Percentiles rank a stretch among this genome's conserved stretches.
These are phyloP conservation scores for Lentinula novae-zelandiae DNA, from an alignment of 1,284 basidiomycete species.

Conservation along the genomic window DNA sequence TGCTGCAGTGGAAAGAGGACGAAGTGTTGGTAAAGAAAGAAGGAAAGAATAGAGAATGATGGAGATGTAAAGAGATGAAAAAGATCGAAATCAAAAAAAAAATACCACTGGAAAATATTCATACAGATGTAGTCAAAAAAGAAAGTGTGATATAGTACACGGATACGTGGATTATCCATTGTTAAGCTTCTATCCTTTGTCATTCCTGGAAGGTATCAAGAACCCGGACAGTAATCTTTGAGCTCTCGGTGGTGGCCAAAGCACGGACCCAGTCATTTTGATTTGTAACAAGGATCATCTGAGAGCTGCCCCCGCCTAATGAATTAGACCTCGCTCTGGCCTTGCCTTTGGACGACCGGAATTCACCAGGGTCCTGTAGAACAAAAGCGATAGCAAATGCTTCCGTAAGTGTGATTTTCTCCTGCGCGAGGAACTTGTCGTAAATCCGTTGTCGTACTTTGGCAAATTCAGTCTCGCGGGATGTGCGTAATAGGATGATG, in stretches of 20 bases:
- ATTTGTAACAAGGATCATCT: conserved; percentile 14
- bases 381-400: conserved; percentile 52
- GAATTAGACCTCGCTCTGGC: conserved; percentile 13
- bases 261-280: conserved; percentile 17
- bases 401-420: conserved; percentile 46
- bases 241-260: conserved; percentile 1
- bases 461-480: conserved; percentile 38
- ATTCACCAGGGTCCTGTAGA: conserved; percentile 47
- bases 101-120: too few species aligned
- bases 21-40: neutral
- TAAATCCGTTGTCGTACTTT: conserved; percentile 54
- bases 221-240: conserved; percentile 15
- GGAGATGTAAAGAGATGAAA: neutral
- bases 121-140: neutral
- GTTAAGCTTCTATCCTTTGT: neutral
- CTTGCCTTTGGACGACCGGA: conserved; percentile 19
- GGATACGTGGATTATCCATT: neutral
- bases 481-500: conserved; percentile 58
- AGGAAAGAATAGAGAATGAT: neutral
- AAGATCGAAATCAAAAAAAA: neutral
- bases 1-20: neutral
- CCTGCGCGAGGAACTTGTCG: conserved; percentile 60
- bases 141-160: neutral
- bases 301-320: neutral
- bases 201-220: conserved; percentile 12